phyloP scores from a whole-genome alignment of 1,284 basidiomycete species.

The Coriolopsis trogii region DNA sequence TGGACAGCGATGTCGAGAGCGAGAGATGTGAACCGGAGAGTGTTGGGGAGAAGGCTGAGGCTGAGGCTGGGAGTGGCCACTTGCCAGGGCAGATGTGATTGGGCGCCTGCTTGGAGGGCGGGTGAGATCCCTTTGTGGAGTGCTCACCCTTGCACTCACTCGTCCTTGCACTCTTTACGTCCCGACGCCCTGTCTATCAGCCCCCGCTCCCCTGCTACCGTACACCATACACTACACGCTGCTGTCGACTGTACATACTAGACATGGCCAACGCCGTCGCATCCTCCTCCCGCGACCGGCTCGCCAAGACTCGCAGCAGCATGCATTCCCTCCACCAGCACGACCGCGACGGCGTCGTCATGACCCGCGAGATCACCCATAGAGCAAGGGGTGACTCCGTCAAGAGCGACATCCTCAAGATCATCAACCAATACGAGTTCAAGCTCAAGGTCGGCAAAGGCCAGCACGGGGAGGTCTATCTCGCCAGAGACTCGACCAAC shows the following conservation, averaged over 20 bases:
- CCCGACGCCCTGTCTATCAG: not conserved
- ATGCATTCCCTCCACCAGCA: slow-evolving; percentile 20
- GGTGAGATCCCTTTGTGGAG: slow-evolving; percentile 13
- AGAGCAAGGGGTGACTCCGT: slow-evolving; percentile 1
- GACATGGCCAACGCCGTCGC: slow-evolving; percentile 26
- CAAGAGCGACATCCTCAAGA: slow-evolving; percentile 33
- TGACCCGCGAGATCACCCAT: slow-evolving; percentile 52
- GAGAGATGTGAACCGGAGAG: not conserved
- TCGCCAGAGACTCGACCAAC: slow-evolving; percentile 61
- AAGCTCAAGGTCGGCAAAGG: slow-evolving; percentile 73
- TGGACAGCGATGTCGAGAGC: not conserved
- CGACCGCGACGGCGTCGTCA: slow-evolving; percentile 48
- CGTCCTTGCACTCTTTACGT: slow-evolving; percentile 1
- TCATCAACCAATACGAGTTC: slow-evolving; percentile 84
- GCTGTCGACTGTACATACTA: slow-evolving; percentile 24
- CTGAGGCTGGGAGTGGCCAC: slow-evolving; percentile 1
- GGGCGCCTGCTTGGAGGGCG: slow-evolving; percentile 14
- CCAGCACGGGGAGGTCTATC: slow-evolving; percentile 82
- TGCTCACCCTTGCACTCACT: slow-evolving; percentile 10
- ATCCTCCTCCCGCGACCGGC: slow-evolving; percentile 22
- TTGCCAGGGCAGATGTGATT: slow-evolving; percentile 13
- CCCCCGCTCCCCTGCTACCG: too few relatives aligned
- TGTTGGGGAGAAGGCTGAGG: not conserved
- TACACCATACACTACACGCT: too few relatives aligned
- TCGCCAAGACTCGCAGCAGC: slow-evolving; percentile 18